These are phyloP conservation scores for Nannochloropsis granulata DNA, from an alignment of 108 stramenopile species.

Conservation along the genomic window DNA sequence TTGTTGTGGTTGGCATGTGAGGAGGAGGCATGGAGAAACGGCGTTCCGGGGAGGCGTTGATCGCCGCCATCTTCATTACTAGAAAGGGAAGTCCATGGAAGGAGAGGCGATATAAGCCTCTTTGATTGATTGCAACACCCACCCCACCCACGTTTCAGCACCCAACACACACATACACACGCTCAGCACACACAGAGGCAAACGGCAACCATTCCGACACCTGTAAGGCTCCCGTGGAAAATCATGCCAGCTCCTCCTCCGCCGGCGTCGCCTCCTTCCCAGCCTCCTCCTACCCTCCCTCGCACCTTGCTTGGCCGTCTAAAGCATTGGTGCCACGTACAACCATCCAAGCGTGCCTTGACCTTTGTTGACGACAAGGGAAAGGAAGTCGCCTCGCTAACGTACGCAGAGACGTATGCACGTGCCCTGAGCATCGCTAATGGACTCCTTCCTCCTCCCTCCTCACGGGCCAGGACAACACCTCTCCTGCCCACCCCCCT, in stretches of 20 bases:
- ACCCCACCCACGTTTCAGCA: too few species aligned
- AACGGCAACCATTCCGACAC: too few species aligned
- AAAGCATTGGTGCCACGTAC: neutral
- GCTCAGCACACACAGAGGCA: too few species aligned
- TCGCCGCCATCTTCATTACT: too few species aligned
- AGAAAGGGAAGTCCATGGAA: too few species aligned
- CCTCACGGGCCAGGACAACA: neutral
- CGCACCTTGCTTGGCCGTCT: neutral
- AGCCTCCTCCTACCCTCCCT: neutral
- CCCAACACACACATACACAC: too few species aligned
- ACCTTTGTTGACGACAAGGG: slow-evolving; percentile 21
- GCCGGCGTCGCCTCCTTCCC: neutral
- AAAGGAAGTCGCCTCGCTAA: neutral
- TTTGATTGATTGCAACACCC: too few species aligned
- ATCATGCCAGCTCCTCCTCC: neutral
- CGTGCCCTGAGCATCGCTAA: neutral
- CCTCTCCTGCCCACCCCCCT: neutral
- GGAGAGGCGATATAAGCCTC: too few species aligned
- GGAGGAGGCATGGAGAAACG: too few species aligned
- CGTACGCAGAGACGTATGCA: neutral
- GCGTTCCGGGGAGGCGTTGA: too few species aligned
- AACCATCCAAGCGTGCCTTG: neutral
- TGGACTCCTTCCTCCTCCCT: neutral
- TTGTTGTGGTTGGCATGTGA: too few species aligned
- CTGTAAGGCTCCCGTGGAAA: neutral